Conservation (phyloP, 1,139 yeast species). For the Arxiozyma bovina region DNA sequence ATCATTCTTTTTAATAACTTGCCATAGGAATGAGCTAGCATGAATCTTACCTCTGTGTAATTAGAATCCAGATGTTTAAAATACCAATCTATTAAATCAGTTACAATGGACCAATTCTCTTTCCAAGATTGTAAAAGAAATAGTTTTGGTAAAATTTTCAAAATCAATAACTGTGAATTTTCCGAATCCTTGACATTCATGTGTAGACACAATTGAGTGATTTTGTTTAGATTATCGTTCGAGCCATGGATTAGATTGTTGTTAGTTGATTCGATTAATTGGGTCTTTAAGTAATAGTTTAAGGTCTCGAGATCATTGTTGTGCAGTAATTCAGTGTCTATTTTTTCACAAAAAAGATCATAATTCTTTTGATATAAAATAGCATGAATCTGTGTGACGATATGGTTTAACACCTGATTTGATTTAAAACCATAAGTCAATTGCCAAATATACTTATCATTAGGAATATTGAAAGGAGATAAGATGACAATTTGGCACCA, state of each 20-base stretch:
- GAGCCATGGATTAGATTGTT: not conserved
- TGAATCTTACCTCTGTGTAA: constrained; percentile 30
- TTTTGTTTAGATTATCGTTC: not conserved
- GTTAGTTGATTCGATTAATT: not conserved
- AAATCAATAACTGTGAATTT: not conserved
- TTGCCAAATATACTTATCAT: constrained; percentile 35
- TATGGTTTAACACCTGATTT: constrained; percentile 40
- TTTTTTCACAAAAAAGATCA: constrained; percentile 9
- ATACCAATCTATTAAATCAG: constrained; percentile 40
- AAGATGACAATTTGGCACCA: constrained; percentile 67
- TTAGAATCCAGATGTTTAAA: constrained; percentile 31
- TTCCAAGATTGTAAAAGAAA: constrained; percentile 14
- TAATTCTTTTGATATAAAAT: constrained; percentile 26
- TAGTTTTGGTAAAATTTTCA: constrained; percentile 27
- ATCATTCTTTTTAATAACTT: constrained; percentile 23
- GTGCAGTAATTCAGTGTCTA: not conserved
- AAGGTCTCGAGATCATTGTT: constrained; percentile 11
- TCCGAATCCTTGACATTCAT: not conserved
- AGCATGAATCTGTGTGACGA: constrained; percentile 27
- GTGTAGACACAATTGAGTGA: not conserved
- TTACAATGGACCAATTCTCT: constrained; percentile 33
- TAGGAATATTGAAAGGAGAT: constrained; percentile 58
- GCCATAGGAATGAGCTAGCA: constrained; percentile 29
- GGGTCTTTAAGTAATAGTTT: constrained; percentile 12
- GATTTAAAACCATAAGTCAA: constrained; percentile 33